These are phyloP conservation scores for Corynascus novoguineensis DNA, from an alignment of 495 filamentous ascomycete species.

Conservation along the genomic window DNA sequence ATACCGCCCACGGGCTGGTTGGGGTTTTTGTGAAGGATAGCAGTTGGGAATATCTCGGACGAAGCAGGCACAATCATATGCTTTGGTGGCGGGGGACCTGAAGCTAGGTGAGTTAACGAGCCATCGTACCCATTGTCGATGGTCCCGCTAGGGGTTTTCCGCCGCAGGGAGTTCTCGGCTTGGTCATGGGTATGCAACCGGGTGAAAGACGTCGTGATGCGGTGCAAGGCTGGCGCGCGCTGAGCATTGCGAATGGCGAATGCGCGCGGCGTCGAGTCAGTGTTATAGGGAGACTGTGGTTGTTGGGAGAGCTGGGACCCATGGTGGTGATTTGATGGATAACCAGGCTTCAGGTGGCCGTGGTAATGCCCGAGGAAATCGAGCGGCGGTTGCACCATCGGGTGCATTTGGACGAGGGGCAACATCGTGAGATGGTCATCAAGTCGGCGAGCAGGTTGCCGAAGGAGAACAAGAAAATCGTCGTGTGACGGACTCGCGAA, in stretches of 20 bases:
- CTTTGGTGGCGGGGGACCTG: slow-evolving; percentile 74
- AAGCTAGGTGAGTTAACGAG: slow-evolving; percentile 65
- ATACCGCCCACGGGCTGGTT: slow-evolving; percentile 8
- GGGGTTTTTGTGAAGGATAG: slow-evolving; percentile 20
- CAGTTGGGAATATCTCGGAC: slow-evolving; percentile 37
- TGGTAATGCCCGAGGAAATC: slow-evolving; percentile 31
- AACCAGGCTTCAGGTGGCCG: slow-evolving; percentile 29
- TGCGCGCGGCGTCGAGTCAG: slow-evolving; percentile 28
- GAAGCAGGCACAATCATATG: slow-evolving; percentile 70
- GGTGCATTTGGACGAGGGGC: slow-evolving; percentile 45
- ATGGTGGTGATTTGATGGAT: slow-evolving; percentile 24
- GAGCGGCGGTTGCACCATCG: slow-evolving; percentile 42
- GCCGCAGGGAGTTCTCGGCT: slow-evolving; percentile 72
- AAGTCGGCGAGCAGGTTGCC: not conserved
- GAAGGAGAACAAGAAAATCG: not conserved
- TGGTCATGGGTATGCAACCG: slow-evolving; percentile 36
- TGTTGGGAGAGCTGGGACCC: slow-evolving; percentile 15
- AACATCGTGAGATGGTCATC: slow-evolving; percentile 34
- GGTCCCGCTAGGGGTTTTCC: slow-evolving; percentile 92
- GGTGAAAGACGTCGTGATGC: slow-evolving; percentile 28
- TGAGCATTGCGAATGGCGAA: slow-evolving; percentile 41
- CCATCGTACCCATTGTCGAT: slow-evolving; percentile 93
- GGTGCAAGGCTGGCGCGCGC: slow-evolving; percentile 29
- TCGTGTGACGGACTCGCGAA: not conserved
- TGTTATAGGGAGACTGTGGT: slow-evolving; percentile 15